Percentiles rank a stretch among this genome's conserved stretches.
These are phyloP conservation scores for Gymnopilus dilepis DNA, from an alignment of 768 basidiomycete genomes.

Conservation along the genomic window DNA sequence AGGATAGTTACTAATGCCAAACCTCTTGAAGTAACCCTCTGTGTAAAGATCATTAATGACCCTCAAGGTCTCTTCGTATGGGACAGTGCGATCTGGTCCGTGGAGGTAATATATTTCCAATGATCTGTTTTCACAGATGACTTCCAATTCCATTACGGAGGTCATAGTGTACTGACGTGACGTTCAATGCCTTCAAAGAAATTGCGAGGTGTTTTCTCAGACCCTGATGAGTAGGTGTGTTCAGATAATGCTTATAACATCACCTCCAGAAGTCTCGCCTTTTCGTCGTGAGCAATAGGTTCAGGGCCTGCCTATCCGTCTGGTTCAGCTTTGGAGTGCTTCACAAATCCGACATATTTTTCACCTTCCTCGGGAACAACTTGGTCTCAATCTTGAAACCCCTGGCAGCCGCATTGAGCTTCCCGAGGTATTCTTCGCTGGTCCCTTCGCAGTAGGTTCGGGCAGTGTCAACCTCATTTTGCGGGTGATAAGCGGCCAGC, in stretches of 20 bases:
- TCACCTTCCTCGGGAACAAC: conserved; percentile 47
- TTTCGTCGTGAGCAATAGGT: conserved; percentile 37
- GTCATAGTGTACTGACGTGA: conserved; percentile 42
- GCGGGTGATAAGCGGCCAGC: conserved; percentile 26
- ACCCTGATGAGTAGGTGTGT: conserved; percentile 31
- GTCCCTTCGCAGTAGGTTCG: conserved; percentile 57
- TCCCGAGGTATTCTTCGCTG: conserved; percentile 58
- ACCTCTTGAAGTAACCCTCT: conserved; percentile 62
- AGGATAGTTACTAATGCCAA: conserved; percentile 67
- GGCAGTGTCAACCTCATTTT: conserved; percentile 54
- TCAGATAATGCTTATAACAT: neutral
- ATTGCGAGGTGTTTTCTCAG: conserved; percentile 49
- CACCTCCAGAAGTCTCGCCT: conserved; percentile 25
- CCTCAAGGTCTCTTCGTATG: conserved; percentile 59
- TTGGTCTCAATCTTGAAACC: conserved; percentile 67
- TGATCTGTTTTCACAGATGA: conserved; percentile 37
- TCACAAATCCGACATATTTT: neutral
- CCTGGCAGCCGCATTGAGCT: conserved; percentile 52
- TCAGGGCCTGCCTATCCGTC: conserved; percentile 8
- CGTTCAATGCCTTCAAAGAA: conserved; percentile 51
- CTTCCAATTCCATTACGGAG: conserved; percentile 9
- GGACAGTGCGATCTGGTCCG: conserved; percentile 61
- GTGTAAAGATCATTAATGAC: conserved; percentile 60
- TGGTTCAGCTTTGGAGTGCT: neutral
- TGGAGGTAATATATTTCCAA: conserved; percentile 63